Base-by-base conservation (phyloP, 306 rosid species). In the Malus sylvestris region DNA sequence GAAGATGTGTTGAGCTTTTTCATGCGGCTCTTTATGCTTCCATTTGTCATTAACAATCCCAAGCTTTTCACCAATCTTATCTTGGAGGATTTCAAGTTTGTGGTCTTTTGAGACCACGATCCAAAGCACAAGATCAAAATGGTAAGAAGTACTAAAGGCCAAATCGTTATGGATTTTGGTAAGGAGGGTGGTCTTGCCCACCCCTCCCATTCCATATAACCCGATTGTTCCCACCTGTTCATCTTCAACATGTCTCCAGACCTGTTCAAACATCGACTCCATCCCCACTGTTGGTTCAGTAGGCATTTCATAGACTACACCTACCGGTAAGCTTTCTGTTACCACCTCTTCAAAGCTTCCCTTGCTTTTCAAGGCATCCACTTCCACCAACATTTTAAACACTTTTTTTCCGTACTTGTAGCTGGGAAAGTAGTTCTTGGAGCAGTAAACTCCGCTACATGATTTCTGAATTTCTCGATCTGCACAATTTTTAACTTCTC, bases 191-290 rank as follows among this genome's bases (percentile, higher is more conserved):
- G 67, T 72, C 19, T 59, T 73, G 1, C 68, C 68, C 22, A 73
- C 44, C 77, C 77, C 52, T 18, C 68, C 77, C 77, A 81, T 85
- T 38, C 83, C 85, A 20, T 61, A 76, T 38, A 85, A 6, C 11
- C 88, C 85, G 40, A 85, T 67, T 12, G 61, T 32, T 12, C 83
- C 60, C 10, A 76, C 76, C 13, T 30, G 33, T 1, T 46, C 62
- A 75, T 58, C 73, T 67, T 83, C 52, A 72, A 83, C 7, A 16
- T 46, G 32, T 20, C 19, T 63, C 80, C 83, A 51, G 0, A 70
- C 77, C 15, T 20, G 3, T 1, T 62, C 5, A 13, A 81, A 10
- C 49, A n/a, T 20, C 4, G 44, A 13, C 6, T 63, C 68, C n/a
- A 63, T 30, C 8, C 5, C 11, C 6, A 2, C 58, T 18, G 58